Percentiles rank a stretch among this genome's conserved stretches.
phyloP scores from a whole-genome alignment of 2,329 filamentous ascomycete genomes.

The Aotearoamyces nothofagi region DNA sequence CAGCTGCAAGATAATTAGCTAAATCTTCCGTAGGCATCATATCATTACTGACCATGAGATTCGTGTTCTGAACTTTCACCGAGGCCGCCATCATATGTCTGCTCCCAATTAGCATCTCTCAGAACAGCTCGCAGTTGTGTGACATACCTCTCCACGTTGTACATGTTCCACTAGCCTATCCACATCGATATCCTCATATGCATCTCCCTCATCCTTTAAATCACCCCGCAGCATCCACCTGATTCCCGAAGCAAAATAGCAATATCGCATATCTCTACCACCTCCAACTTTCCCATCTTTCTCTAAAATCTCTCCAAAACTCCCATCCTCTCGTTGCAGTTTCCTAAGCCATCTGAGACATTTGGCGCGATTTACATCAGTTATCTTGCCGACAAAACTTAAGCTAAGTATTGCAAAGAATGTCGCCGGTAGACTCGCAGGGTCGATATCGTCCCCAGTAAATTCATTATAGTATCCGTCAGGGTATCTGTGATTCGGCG shows the following conservation, averaged over 20 bases:
- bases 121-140: conserved; percentile 2
- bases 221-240: conserved; percentile 67
- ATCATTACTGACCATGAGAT: conserved; percentile 18
- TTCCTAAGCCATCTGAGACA: conserved; percentile 60
- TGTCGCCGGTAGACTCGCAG: conserved; percentile 75
- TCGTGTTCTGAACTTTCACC: conserved; percentile 19
- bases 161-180: conserved; percentile 57
- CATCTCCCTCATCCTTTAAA: conserved; percentile 31
- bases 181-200: conserved; percentile 60
- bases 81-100: conserved; percentile 20
- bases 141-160: conserved; percentile 40
- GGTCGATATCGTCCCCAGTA: conserved; percentile 40
- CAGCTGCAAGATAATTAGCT: conserved; percentile 35
- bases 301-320: conserved; percentile 73
- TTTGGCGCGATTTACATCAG: conserved; percentile 48
- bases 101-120: conserved; percentile 4
- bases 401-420: conserved; percentile 75
- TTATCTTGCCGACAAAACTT: conserved; percentile 41
- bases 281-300: conserved; percentile 47
- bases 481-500: conserved; percentile 46
- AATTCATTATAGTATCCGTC: conserved; percentile 17
- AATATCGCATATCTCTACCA: conserved; percentile 74
- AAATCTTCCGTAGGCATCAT: conserved; percentile 57
- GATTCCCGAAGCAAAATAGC: conserved; percentile 69
- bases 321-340: conserved; percentile 72